Evolutionary conservation across 2,329 filamentous ascomycete species (phyloP).

Genomic region (Fusarium xyrophilum): DNA sequence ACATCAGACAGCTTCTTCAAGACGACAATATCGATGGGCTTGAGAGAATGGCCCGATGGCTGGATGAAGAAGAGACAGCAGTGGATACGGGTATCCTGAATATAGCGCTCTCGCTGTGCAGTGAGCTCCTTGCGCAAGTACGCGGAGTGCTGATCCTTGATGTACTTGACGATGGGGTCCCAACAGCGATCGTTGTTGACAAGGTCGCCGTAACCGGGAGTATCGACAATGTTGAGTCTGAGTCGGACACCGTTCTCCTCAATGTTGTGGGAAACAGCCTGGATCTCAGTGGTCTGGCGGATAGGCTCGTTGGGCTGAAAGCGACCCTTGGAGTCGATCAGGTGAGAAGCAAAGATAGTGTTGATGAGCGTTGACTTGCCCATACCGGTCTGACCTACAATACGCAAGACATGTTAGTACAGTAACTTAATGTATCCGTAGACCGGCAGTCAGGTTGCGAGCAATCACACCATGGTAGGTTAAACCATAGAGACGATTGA

Average conservation of each 20-base stretch:
- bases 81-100: conserved; percentile 98
- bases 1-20: conserved; percentile 99
- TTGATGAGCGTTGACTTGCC: conserved; percentile 99
- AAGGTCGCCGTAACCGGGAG: conserved; percentile 95
- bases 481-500: conserved; percentile 16
- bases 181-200: conserved; percentile 99
- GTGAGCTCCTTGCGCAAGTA: conserved; percentile 99
- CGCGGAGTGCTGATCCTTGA: conserved; percentile 99
- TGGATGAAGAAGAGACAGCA: conserved; percentile 99
- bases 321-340: conserved; percentile 98
- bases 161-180: conserved; percentile 99
- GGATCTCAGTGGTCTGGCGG: conserved; percentile 96
- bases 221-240: conserved; percentile 98
- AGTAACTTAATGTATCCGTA: not conserved
- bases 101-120: conserved; percentile 97
- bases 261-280: conserved; percentile 97
- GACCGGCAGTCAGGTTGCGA: conserved; percentile 1
- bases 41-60: conserved; percentile 95
- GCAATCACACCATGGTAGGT: conserved; percentile 30
- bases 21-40: conserved; percentile 99
- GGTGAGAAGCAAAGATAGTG: conserved; percentile 99
- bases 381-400: conserved; percentile 90
- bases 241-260: conserved; percentile 99
- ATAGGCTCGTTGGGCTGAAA: conserved; percentile 90
- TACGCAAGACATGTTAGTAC: conserved; percentile 26